A percentile compares a stretch with the other conserved stretches of the same genome.
Evolutionary conservation across 306 rosid genomes (phyloP).

Genomic region (Cucumis cinereus): DNA sequence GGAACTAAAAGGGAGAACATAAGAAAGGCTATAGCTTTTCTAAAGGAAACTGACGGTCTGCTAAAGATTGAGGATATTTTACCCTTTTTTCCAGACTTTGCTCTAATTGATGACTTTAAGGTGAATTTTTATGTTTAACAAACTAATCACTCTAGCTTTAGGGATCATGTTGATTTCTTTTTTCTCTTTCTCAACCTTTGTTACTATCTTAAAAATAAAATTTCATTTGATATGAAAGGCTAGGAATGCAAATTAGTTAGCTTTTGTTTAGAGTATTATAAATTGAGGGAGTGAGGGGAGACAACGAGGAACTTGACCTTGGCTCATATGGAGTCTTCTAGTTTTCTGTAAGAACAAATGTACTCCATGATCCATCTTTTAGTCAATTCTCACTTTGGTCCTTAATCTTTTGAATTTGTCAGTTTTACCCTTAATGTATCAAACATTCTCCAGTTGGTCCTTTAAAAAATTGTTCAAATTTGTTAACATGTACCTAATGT

Average conservation of each 20-base stretch:
- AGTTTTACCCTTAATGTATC: neutral
- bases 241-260: neutral
- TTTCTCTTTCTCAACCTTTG: neutral
- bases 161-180: neutral
- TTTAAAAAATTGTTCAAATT: neutral
- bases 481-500: neutral
- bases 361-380: neutral
- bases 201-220: neutral
- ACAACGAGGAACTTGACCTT: neutral
- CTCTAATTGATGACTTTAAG: constrained; percentile 94
- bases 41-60: constrained; percentile 94
- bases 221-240: neutral
- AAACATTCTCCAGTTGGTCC: neutral
- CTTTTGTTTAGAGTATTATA: neutral
- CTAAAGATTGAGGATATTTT: constrained; percentile 90
- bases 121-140: constrained; percentile 17
- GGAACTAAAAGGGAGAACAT: constrained; percentile 98
- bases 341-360: neutral
- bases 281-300: neutral
- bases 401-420: neutral
- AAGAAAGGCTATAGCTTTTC: constrained; percentile 95
- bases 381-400: neutral
- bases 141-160: constrained; percentile 3
- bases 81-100: constrained; percentile 97
- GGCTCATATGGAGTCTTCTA: neutral